These are phyloP conservation scores for Mycosarcoma mackinlayi DNA, from an alignment of 1,284 basidiomycete genomes.

Conservation along the genomic window DNA sequence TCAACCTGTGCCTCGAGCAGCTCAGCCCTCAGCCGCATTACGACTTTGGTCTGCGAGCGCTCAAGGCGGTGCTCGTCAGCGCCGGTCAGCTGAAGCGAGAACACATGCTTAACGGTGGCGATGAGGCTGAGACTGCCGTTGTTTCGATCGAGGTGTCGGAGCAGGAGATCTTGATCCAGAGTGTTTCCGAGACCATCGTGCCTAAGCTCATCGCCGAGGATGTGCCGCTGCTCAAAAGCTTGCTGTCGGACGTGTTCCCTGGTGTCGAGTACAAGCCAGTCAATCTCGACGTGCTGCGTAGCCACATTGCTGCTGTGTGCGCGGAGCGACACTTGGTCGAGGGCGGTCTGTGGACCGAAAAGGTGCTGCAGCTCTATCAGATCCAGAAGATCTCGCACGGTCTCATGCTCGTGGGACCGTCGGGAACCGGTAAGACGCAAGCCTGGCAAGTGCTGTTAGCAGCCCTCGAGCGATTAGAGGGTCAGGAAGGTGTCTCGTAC, in stretches of 20 bases:
- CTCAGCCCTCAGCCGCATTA: slow-evolving; percentile 97
- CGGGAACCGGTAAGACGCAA: slow-evolving; percentile 95
- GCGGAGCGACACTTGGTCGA: slow-evolving; percentile 83
- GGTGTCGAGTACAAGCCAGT: slow-evolving; percentile 90
- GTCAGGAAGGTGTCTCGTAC: slow-evolving; percentile 90
- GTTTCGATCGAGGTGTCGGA: slow-evolving; percentile 74
- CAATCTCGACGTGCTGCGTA: slow-evolving; percentile 83
- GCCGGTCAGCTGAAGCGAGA: slow-evolving; percentile 98
- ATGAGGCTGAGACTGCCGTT: slow-evolving; percentile 16
- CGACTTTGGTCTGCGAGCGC: slow-evolving; percentile 96
- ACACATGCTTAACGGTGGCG: slow-evolving; percentile 49
- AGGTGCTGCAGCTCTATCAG: slow-evolving; percentile 97
- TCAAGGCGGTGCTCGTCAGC: slow-evolving; percentile 95
- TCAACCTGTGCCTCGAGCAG: slow-evolving; percentile 97
- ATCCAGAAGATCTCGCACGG: slow-evolving; percentile 99
- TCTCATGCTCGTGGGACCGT: slow-evolving; percentile 99
- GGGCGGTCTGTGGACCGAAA: slow-evolving; percentile 90
- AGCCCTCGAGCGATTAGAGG: slow-evolving; percentile 90
- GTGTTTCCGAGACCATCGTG: slow-evolving; percentile 98
- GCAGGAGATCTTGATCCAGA: slow-evolving; percentile 97
- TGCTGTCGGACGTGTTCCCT: slow-evolving; percentile 97
- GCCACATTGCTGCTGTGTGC: slow-evolving; percentile 88
- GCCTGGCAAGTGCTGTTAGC: slow-evolving; percentile 94
- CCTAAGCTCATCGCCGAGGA: slow-evolving; percentile 98
- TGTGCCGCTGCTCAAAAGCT: slow-evolving; percentile 90